Percentiles rank a stretch among this genome's conserved stretches.
Evolutionary conservation across 495 filamentous ascomycete species (phyloP).

Genomic region (Neurospora sp.): DNA sequence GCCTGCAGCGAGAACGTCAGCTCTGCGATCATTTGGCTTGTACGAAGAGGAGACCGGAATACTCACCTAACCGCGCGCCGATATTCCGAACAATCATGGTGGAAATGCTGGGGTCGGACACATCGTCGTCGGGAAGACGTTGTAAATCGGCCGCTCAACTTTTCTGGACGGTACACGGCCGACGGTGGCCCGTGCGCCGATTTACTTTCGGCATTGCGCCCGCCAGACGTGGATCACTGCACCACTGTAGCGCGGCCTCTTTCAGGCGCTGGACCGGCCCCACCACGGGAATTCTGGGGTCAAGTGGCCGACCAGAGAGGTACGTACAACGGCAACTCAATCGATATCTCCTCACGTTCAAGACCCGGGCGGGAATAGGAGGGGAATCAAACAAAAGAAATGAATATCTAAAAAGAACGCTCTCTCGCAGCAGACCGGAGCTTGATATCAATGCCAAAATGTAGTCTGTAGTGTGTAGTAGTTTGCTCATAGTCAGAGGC

Average conservation of each 20-base stretch:
- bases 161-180: constrained; percentile 13
- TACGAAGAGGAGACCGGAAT: neutral
- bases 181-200: constrained; percentile 13
- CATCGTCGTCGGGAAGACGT: constrained; percentile 5
- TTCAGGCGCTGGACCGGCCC: neutral
- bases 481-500: neutral
- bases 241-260: neutral
- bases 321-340: neutral
- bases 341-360: neutral
- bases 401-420: neutral
- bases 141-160: constrained; percentile 12
- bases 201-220: neutral
- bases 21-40: neutral
- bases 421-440: neutral
- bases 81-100: constrained; percentile 45
- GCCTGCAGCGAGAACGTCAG: constrained; percentile 24
- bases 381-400: neutral
- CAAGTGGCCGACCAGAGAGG: neutral
- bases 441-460: neutral
- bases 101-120: constrained; percentile 4
- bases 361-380: neutral
- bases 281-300: neutral
- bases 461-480: neutral
- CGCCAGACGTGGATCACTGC: neutral
- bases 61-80: constrained; percentile 38